These are phyloP conservation scores for Colletotrichum liaoningense DNA, from an alignment of 2,329 filamentous ascomycete species.

Conservation along the genomic window DNA sequence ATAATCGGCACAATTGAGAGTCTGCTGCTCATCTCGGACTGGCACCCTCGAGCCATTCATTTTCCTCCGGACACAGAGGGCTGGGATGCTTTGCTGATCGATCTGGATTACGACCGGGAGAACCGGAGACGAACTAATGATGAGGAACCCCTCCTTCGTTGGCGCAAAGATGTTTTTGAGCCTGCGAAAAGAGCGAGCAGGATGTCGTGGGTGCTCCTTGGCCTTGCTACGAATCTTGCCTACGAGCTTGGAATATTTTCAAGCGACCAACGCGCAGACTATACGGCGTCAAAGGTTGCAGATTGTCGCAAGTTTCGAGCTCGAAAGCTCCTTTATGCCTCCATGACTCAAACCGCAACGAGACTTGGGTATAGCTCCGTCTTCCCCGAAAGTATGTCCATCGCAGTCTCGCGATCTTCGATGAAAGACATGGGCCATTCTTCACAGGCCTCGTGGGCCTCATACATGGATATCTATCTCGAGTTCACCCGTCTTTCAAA, in stretches of 20 bases:
- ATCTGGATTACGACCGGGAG: neutral
- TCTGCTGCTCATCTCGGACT: constrained; percentile 40
- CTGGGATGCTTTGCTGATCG: neutral
- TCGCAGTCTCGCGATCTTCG: neutral
- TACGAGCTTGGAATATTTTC: constrained; percentile 40
- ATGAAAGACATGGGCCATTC: neutral
- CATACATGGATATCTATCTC: neutral
- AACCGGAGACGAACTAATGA: neutral
- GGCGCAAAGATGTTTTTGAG: constrained; percentile 41
- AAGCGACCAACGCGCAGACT: neutral
- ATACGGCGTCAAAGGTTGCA: neutral
- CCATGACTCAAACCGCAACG: constrained; percentile 37
- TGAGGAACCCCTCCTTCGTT: constrained; percentile 36
- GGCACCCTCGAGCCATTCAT: constrained; percentile 39
- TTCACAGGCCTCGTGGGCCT: neutral
- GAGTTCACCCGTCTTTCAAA: neutral
- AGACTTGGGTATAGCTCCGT: constrained; percentile 16
- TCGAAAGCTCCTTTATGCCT: constrained; percentile 38
- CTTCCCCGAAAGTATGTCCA: constrained; percentile 26
- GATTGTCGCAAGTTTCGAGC: constrained; percentile 11
- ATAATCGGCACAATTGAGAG: constrained; percentile 38
- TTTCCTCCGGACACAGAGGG: constrained; percentile 26
- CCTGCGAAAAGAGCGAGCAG: constrained; percentile 40
- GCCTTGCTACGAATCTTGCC: constrained; percentile 37
- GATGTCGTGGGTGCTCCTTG: constrained; percentile 44